Percentiles rank a stretch among this genome's conserved stretches.
phyloP scores from a whole-genome alignment of 1,284 basidiomycete species.

The Bjerkandera adusta region DNA sequence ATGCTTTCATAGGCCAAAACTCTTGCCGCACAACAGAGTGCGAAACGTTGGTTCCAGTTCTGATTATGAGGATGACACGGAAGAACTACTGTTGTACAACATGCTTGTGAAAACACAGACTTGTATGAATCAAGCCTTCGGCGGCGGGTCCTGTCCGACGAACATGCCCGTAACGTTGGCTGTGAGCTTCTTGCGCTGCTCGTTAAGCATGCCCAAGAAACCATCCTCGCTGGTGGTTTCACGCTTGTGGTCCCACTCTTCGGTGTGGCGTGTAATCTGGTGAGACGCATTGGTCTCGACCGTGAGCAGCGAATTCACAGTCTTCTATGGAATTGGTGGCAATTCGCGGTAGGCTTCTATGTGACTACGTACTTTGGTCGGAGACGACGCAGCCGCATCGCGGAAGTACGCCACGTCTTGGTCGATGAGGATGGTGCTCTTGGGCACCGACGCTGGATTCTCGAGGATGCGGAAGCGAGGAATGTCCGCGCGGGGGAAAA shows the following conservation, averaged over 20 bases:
- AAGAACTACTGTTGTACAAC: slow-evolving; percentile 6
- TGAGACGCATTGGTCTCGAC: slow-evolving; percentile 39
- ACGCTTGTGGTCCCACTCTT: slow-evolving; percentile 48
- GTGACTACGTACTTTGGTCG: slow-evolving; percentile 36
- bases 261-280: slow-evolving; percentile 40
- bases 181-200: slow-evolving; percentile 44
- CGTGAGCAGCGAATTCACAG: slow-evolving; percentile 46
- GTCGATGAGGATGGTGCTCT: slow-evolving; percentile 43
- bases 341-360: background rate
- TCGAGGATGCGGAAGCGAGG: slow-evolving; percentile 42
- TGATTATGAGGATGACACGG: slow-evolving; percentile 20
- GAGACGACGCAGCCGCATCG: slow-evolving; percentile 34
- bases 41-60: slow-evolving; percentile 63
- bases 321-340: slow-evolving; percentile 25
- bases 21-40: slow-evolving; percentile 56
- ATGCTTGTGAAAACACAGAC: background rate
- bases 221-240: slow-evolving; percentile 42
- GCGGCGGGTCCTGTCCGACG: slow-evolving; percentile 21
- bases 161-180: slow-evolving; percentile 37
- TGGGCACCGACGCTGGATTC: slow-evolving; percentile 37
- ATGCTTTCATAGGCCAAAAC: slow-evolving; percentile 48
- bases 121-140: slow-evolving; percentile 2
- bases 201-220: slow-evolving; percentile 46
- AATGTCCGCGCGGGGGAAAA: slow-evolving; percentile 44
- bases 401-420: slow-evolving; percentile 49